Conservation (phyloP, 306 rosid species). For the Geum urbanum region DNA sequence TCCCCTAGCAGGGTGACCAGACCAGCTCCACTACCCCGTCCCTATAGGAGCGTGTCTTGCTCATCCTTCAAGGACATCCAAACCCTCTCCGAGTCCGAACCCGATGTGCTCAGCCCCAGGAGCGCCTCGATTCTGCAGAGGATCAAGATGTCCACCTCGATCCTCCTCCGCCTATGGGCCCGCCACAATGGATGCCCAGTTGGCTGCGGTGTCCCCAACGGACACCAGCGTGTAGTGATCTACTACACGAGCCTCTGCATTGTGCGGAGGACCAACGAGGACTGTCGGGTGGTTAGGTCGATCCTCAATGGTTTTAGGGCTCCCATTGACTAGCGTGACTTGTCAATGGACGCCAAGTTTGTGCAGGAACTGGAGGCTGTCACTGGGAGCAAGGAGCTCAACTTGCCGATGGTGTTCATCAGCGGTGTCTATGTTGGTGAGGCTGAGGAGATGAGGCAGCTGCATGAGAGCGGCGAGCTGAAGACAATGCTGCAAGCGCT, state of each 20-base stretch:
- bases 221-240: slow-evolving; percentile 46
- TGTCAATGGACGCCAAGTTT: slow-evolving; percentile 58
- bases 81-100: slow-evolving; percentile 36
- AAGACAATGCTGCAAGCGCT: slow-evolving; percentile 45
- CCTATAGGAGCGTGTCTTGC: slow-evolving; percentile 32
- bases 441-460: slow-evolving; percentile 51
- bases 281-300: slow-evolving; percentile 55
- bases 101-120: slow-evolving; percentile 38
- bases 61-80: slow-evolving; percentile 76
- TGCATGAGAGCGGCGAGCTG: slow-evolving; percentile 64
- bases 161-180: slow-evolving; percentile 43
- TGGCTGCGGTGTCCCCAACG: slow-evolving; percentile 24
- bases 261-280: slow-evolving; percentile 75
- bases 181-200: background rate
- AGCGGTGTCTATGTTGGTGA: slow-evolving; percentile 61
- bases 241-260: slow-evolving; percentile 83
- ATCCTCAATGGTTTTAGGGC: slow-evolving; percentile 55
- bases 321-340: slow-evolving; percentile 76
- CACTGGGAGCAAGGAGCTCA: slow-evolving; percentile 34
- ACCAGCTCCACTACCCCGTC: slow-evolving; percentile 17
- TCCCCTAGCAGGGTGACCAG: slow-evolving; percentile 49
- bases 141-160: slow-evolving; percentile 40
- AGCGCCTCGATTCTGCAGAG: slow-evolving; percentile 64
- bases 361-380: slow-evolving; percentile 51
- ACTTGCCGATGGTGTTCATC: slow-evolving; percentile 66